Base-by-base conservation (phyloP, 176 grass and related monocot genomes). In the Cocos nucifera region DNA sequence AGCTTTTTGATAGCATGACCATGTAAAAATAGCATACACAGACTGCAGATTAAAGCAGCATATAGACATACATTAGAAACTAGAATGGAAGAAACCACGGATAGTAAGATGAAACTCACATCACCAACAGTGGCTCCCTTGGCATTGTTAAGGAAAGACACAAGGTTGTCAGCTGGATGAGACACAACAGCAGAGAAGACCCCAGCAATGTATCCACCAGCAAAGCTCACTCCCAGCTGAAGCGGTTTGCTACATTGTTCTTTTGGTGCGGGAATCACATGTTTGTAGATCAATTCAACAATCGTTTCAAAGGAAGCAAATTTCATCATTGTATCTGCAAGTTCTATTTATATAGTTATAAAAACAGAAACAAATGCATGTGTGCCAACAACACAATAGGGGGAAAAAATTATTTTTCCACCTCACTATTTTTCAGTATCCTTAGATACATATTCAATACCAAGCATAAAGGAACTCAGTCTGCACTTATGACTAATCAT, bases 281-380 rank as follows among this genome's bases (percentile, higher is more conserved):
- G 73, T 73, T 95, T 89, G 73, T 95, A 95, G 32, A 83, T 79
- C 44, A 85, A 64, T 64, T 95, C 85, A 52, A 95, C 79, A 63
- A 95, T 95, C 16, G 77, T 79, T 57, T 95, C 90, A 58, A 89
- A 95, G 61, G 78, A 80, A 56, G 85, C 85, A 73, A 95, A 95
- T 72, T 95, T 95, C 90, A 95, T 83, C 90, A 95, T 95, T 30
- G 82, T 95, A 35, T 95, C 90, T 95, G 70, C 57, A 62, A 24
- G 15, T 14, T 7, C 4, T 2, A 61, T 27, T 2, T 20, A 50
- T 5, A 4, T 12, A 53, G 53, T 35, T 35, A 35, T 8, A 23
- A 35, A 35, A 35, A 35, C 30, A 8, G 30, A 35, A 35, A 35
- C 1, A 35, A 35, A 35, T 4, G 4, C 18, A 35, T 35, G 32